Evolutionary conservation across 257 asterid species (phyloP).

Genomic region (Salvia hispanica): DNA sequence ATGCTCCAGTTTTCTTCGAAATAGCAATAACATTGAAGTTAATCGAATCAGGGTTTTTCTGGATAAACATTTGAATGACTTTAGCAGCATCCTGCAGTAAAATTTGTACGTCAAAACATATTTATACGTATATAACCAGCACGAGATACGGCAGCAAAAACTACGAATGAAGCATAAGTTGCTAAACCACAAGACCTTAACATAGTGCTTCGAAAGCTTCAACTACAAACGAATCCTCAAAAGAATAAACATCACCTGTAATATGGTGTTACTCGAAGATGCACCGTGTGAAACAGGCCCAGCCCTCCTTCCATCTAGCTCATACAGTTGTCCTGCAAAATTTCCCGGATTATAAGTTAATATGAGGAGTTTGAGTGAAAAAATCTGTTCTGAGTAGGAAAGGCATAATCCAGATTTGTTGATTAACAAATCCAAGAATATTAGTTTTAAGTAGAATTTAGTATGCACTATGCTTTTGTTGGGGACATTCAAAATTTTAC

Average conservation of each 20-base stretch:
- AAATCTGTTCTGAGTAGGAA: background rate
- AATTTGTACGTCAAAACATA: background rate
- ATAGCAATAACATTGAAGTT: constrained; percentile 78
- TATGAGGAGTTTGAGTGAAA: background rate
- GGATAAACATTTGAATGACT: constrained; percentile 64
- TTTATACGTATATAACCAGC: background rate
- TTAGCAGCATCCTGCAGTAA: constrained; percentile 67
- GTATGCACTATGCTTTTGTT: background rate
- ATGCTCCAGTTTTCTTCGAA: constrained; percentile 51
- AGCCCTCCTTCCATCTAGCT: constrained; percentile 90
- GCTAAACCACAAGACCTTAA: background rate
- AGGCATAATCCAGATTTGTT: background rate
- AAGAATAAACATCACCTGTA: constrained; percentile 46
- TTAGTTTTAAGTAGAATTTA: background rate
- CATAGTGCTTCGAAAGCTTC: background rate
- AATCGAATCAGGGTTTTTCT: constrained; percentile 72
- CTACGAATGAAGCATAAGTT: background rate
- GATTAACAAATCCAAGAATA: background rate
- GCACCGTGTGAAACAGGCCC: constrained; percentile 85
- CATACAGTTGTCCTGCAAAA: constrained; percentile 71
- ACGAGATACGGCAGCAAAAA: background rate
- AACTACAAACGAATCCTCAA: background rate
- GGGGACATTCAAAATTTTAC: background rate
- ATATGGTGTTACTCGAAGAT: constrained; percentile 61
- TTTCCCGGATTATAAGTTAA: background rate